phyloP scores from a whole-genome alignment of 371 early-diverging fungal species.

The Umbelopsis sp. region DNA sequence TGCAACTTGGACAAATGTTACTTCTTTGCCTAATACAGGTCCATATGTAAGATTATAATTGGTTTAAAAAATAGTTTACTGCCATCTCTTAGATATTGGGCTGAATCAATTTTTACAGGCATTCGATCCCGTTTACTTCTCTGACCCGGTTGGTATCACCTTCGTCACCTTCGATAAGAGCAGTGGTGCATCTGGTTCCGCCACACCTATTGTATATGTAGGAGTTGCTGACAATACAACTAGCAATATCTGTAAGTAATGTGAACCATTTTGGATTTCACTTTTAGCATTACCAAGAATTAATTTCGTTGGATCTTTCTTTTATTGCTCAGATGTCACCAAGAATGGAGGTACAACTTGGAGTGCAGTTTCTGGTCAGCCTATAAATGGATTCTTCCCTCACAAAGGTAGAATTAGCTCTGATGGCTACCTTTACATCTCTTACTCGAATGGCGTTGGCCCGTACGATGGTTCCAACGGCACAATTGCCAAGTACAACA shows the following conservation, averaged over 20 bases:
- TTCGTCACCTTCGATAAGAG: background rate
- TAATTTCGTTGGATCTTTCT: background rate
- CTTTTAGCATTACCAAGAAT: background rate
- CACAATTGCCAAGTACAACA: background rate
- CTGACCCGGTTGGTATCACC: background rate
- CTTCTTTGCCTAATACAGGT: background rate
- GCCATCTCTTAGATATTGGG: background rate
- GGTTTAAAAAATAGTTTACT: too few relatives aligned
- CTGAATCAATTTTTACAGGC: background rate
- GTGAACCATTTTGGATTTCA: background rate
- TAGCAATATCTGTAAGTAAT: background rate
- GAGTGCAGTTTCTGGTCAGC: background rate
- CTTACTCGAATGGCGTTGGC: background rate
- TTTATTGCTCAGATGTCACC: background rate
- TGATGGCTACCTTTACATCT: background rate
- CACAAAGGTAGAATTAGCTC: background rate
- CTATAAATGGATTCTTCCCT: background rate
- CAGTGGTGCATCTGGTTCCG: background rate
- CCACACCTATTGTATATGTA: background rate
- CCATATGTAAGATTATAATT: background rate
- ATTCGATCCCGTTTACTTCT: background rate
- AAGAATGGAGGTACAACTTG: background rate
- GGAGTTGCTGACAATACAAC: background rate
- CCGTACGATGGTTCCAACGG: background rate
- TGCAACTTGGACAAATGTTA: background rate